Conservation (phyloP, 1,139 yeast species). For the Scheffersomyces insectosa region DNA sequence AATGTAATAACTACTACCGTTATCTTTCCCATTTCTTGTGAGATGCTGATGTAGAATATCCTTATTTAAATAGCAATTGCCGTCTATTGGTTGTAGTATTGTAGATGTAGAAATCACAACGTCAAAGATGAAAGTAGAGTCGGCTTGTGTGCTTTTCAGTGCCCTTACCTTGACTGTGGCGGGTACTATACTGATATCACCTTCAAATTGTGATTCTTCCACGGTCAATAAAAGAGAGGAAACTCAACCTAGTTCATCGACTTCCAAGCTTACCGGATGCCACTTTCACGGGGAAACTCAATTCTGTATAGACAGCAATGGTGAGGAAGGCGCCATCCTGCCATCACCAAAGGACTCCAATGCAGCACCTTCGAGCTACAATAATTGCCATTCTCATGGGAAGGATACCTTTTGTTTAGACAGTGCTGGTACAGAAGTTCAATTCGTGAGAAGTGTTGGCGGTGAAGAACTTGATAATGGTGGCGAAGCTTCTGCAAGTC, state of each 20-base stretch:
- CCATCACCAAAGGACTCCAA: conserved; percentile 24
- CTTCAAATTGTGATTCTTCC: background rate
- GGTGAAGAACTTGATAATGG: background rate
- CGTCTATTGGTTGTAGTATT: too few species aligned
- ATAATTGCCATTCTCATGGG: conserved; percentile 6
- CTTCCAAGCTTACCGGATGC: conserved; percentile 20
- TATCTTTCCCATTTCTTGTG: too few species aligned
- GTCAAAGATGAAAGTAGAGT: too few species aligned
- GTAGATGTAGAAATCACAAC: too few species aligned
- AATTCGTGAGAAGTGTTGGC: too few species aligned
- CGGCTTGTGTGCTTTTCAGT: too few species aligned
- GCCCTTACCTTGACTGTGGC: too few species aligned
- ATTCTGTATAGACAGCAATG: conserved; percentile 25
- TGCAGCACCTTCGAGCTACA: conserved; percentile 16
- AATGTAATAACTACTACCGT: too few species aligned
- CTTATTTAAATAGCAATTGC: too few species aligned
- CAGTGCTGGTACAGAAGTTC: background rate
- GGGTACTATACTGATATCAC: background rate
- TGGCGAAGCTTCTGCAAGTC: background rate
- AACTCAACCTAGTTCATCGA: background rate
- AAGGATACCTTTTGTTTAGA: conserved; percentile 4
- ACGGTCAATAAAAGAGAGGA: too few species aligned
- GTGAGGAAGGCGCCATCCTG: conserved; percentile 27
- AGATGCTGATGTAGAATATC: too few species aligned
- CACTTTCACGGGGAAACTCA: conserved; percentile 27